Conservation (phyloP, 2,329 filamentous ascomycete species). For the Sclerotinia minor region DNA sequence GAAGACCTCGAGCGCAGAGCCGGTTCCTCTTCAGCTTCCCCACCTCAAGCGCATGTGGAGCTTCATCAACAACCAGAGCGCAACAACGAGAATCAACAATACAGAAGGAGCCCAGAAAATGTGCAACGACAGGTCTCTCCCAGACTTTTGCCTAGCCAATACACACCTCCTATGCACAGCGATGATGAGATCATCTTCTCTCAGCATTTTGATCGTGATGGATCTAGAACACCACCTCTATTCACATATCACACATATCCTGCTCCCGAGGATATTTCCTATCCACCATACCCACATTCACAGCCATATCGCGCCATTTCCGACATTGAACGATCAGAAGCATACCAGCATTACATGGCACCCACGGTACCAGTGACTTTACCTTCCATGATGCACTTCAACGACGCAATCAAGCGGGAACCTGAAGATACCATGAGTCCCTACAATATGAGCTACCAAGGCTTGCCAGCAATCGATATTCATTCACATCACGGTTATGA, state of each 20-base stretch:
- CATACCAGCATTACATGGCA: slow-evolving; percentile 57
- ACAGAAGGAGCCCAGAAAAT: slow-evolving; percentile 37
- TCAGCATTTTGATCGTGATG: slow-evolving; percentile 64
- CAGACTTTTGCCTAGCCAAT: slow-evolving; percentile 53
- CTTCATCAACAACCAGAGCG: slow-evolving; percentile 42
- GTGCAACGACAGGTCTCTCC: slow-evolving; percentile 45
- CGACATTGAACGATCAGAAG: slow-evolving; percentile 44
- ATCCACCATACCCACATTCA: slow-evolving; percentile 58
- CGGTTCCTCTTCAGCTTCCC: slow-evolving; percentile 59
- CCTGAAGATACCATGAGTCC: slow-evolving; percentile 61
- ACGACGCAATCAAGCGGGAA: slow-evolving; percentile 67
- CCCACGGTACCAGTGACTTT: slow-evolving; percentile 57
- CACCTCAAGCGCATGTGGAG: slow-evolving; percentile 54
- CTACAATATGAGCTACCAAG: slow-evolving; percentile 67
- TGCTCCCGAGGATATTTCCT: slow-evolving; percentile 63
- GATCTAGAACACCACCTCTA: slow-evolving; percentile 70
- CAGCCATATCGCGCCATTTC: slow-evolving; percentile 56
- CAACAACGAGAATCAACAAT: slow-evolving; percentile 39
- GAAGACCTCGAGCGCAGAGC: slow-evolving; percentile 82
- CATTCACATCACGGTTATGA: slow-evolving; percentile 62
- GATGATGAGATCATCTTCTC: slow-evolving; percentile 69
- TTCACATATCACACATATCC: slow-evolving; percentile 68
- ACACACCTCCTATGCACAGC: slow-evolving; percentile 59
- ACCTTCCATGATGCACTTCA: slow-evolving; percentile 64
- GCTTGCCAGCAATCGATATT: slow-evolving; percentile 60